Evolutionary conservation across 2,329 filamentous ascomycete genomes (phyloP).

Genomic region (Fusarium piperis): DNA sequence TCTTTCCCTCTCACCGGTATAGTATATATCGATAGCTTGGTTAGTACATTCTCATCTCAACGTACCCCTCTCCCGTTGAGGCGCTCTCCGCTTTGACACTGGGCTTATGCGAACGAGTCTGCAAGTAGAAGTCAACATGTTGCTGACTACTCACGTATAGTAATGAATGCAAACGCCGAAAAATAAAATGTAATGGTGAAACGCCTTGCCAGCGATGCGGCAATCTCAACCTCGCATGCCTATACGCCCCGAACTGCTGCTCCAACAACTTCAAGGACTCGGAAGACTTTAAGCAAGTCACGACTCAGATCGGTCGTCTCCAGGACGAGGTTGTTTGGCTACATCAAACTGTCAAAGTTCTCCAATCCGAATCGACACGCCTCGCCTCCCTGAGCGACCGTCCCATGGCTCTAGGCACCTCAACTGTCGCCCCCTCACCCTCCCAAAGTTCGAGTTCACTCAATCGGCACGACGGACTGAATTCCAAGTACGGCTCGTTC

Average conservation of each 20-base stretch:
- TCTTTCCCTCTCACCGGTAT: constrained; percentile 2
- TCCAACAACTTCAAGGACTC: constrained; percentile 89
- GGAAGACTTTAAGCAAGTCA: constrained; percentile 88
- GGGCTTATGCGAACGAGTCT: neutral
- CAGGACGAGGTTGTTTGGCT: constrained; percentile 87
- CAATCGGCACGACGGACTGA: constrained; percentile 56
- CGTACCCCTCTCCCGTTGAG: neutral
- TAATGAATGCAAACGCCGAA: constrained; percentile 79
- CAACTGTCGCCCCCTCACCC: constrained; percentile 53
- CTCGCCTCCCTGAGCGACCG: constrained; percentile 57
- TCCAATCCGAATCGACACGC: constrained; percentile 66
- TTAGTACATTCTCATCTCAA: constrained; percentile 48
- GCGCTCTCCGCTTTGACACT: neutral
- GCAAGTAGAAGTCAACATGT: neutral
- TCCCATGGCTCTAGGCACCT: constrained; percentile 46
- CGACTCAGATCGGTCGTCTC: constrained; percentile 74
- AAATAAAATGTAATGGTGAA: constrained; percentile 79
- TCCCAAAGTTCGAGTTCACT: constrained; percentile 52
- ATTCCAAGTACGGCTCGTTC: constrained; percentile 71
- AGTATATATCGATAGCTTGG: constrained; percentile 72
- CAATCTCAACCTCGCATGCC: constrained; percentile 72
- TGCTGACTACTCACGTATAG: constrained; percentile 49
- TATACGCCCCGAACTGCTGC: constrained; percentile 74
- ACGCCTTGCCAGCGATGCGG: constrained; percentile 74
- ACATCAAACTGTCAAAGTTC: constrained; percentile 74